Evolutionary conservation across 2,329 filamentous ascomycete species (phyloP).

Genomic region (Sclerotinia trifoliorum): DNA sequence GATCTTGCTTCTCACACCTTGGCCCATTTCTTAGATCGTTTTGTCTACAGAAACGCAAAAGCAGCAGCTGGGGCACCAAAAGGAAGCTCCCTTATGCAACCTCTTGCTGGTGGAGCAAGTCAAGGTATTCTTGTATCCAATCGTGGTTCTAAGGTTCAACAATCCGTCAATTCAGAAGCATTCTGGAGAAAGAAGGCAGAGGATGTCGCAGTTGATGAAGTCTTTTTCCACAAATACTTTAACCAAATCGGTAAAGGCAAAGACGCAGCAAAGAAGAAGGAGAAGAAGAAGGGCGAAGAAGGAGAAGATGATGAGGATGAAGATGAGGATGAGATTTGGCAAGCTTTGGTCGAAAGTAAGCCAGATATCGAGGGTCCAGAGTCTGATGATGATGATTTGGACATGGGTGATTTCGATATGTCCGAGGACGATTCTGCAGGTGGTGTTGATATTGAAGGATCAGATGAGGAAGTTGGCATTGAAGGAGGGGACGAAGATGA

Average conservation of each 20-base stretch:
- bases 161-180: slow-evolving; percentile 77
- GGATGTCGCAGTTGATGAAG: slow-evolving; percentile 85
- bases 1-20: slow-evolving; percentile 88
- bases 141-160: slow-evolving; percentile 47
- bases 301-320: slow-evolving; percentile 53
- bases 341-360: slow-evolving; percentile 77
- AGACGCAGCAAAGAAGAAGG: slow-evolving; percentile 53
- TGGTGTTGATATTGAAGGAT: slow-evolving; percentile 48
- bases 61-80: slow-evolving; percentile 59
- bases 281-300: slow-evolving; percentile 51
- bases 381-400: slow-evolving; percentile 52
- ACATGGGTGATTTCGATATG: slow-evolving; percentile 55
- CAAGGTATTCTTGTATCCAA: slow-evolving; percentile 59
- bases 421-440: slow-evolving; percentile 49
- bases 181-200: slow-evolving; percentile 93
- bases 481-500: slow-evolving; percentile 34
- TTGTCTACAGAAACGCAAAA: slow-evolving; percentile 96
- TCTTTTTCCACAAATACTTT: slow-evolving; percentile 99
- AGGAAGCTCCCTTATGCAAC: slow-evolving; percentile 95
- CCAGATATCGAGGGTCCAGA: slow-evolving; percentile 70
- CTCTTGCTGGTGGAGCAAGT: slow-evolving; percentile 64
- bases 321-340: slow-evolving; percentile 80
- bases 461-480: slow-evolving; percentile 41
- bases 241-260: slow-evolving; percentile 65
- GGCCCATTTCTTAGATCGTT: slow-evolving; percentile 94